Conservation (phyloP, 257 asterid species). For the Solanum clarkiae region DNA sequence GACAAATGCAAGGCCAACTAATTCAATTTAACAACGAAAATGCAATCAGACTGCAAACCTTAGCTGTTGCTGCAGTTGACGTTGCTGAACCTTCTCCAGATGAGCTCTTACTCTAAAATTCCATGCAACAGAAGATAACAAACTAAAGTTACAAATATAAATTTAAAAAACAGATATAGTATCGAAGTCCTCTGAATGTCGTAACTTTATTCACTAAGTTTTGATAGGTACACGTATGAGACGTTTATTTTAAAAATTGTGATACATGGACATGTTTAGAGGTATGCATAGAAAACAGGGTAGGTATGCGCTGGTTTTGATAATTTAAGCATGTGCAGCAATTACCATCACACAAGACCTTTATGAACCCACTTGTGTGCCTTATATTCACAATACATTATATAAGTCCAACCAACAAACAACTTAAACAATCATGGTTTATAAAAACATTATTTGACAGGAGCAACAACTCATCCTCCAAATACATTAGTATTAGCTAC, state of each 20-base stretch:
- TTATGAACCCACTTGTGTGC: background rate
- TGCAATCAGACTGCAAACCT: slow-evolving; percentile 17
- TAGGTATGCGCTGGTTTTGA: background rate
- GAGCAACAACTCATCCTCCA: background rate
- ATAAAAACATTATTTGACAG: background rate
- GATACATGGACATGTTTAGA: background rate
- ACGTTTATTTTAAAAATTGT: background rate
- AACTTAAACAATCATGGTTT: background rate
- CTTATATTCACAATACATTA: background rate
- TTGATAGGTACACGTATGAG: background rate
- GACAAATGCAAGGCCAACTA: background rate
- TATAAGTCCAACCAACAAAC: background rate
- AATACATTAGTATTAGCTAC: background rate
- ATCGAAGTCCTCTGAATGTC: background rate
- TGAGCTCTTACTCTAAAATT: slow-evolving; percentile 40
- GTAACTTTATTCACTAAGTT: background rate
- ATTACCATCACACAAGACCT: background rate
- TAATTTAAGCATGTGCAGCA: background rate
- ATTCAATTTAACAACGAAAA: background rate
- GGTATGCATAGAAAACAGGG: background rate
- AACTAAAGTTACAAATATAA: background rate
- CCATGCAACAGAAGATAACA: background rate
- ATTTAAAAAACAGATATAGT: background rate
- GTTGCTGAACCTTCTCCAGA: slow-evolving; percentile 51
- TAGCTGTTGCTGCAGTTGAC: slow-evolving; percentile 34